Conservation (phyloP, 1,284 basidiomycete genomes). For the Pseudozyma thailandica region DNA sequence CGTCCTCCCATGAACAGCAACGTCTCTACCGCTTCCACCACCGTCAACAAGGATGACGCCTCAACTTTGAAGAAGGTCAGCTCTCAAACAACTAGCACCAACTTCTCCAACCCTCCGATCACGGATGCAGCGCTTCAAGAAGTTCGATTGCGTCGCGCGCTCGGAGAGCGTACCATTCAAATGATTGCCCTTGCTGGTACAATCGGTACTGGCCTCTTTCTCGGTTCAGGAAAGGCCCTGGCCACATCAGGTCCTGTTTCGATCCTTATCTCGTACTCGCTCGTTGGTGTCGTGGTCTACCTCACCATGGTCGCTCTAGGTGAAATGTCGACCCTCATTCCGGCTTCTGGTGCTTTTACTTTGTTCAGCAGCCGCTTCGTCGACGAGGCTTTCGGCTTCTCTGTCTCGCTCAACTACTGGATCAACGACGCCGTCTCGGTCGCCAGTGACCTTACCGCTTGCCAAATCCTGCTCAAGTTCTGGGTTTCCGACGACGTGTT, state of each 20-base stretch:
- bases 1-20: conserved; percentile 14
- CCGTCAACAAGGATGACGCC: conserved; percentile 4
- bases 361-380: conserved; percentile 59
- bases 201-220: conserved; percentile 71
- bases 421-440: conserved; percentile 55
- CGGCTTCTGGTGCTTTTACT: conserved; percentile 60
- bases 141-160: conserved; percentile 49
- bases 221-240: conserved; percentile 71
- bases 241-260: conserved; percentile 70
- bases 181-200: conserved; percentile 73
- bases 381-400: conserved; percentile 40
- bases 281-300: conserved; percentile 66
- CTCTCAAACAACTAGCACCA: conserved; percentile 14
- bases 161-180: conserved; percentile 59
- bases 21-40: not conserved
- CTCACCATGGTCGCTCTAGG: conserved; percentile 67
- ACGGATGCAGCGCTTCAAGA: conserved; percentile 29
- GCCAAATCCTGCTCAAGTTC: conserved; percentile 40
- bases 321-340: conserved; percentile 57
- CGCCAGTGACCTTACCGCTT: conserved; percentile 73
- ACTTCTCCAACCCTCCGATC: conserved; percentile 12
- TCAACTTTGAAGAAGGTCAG: conserved; percentile 14
- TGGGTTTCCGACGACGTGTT: conserved; percentile 37
- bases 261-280: conserved; percentile 65
- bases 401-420: conserved; percentile 48